Percentiles rank a stretch among this genome's conserved stretches.
phyloP scores from a whole-genome alignment of 176 grass and related monocot genomes.

The Oryza meyeriana region DNA sequence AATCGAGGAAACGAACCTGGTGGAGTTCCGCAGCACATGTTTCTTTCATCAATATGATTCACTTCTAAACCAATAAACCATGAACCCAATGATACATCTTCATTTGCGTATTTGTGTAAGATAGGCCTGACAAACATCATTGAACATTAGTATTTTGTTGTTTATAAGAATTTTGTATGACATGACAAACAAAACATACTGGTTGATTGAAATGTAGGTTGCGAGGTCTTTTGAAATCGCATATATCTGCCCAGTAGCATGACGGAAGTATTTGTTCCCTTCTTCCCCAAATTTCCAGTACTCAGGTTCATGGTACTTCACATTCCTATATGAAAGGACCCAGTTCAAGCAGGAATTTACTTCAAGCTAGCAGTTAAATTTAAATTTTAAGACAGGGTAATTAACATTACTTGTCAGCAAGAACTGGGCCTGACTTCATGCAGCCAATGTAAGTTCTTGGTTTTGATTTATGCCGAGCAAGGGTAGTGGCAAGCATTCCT shows the following conservation, averaged over 20 bases:
- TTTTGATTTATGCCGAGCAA: slow-evolving; percentile 79
- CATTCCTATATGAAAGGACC: slow-evolving; percentile 54
- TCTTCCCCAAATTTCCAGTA: slow-evolving; percentile 97
- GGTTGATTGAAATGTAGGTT: slow-evolving; percentile 92
- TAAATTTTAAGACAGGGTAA: neutral
- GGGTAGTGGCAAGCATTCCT: slow-evolving; percentile 93
- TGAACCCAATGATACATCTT: slow-evolving; percentile 84
- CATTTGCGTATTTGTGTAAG: slow-evolving; percentile 90
- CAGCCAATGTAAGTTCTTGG: slow-evolving; percentile 97
- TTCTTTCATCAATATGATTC: slow-evolving; percentile 88
- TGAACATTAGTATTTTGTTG: slow-evolving; percentile 20
- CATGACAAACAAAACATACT: slow-evolving; percentile 45
- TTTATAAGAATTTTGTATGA: neutral
- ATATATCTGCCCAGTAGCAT: slow-evolving; percentile 94
- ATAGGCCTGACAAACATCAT: slow-evolving; percentile 61
- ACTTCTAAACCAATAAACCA: slow-evolving; percentile 93
- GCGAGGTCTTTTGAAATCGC: slow-evolving; percentile 88
- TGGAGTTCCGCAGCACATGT: slow-evolving; percentile 92
- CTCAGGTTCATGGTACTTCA: slow-evolving; percentile 87
- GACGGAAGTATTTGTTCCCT: slow-evolving; percentile 89
- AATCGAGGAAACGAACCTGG: slow-evolving; percentile 49
- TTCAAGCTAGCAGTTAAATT: slow-evolving; percentile 20
- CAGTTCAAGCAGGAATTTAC: slow-evolving; percentile 16
- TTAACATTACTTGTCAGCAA: slow-evolving; percentile 79
- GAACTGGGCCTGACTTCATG: slow-evolving; percentile 99